These are phyloP conservation scores for Dactylorhiza incarnata DNA, from an alignment of 106 monocot genomes.

Conservation along the genomic window DNA sequence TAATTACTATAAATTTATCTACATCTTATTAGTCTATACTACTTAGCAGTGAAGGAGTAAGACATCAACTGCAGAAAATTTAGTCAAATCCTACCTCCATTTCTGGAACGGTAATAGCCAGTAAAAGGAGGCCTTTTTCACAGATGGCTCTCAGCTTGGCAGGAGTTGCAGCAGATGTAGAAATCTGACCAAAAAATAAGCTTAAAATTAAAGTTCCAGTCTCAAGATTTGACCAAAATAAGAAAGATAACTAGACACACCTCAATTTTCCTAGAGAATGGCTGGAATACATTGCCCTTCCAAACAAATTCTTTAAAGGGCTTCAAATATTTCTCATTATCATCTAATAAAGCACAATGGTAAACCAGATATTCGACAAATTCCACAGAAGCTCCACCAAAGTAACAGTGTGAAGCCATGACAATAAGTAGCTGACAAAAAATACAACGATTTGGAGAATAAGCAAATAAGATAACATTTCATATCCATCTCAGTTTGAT, in stretches of 20 bases:
- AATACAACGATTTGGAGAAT: slow-evolving; percentile 14
- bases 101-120: slow-evolving; percentile 91
- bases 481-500: background rate
- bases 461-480: background rate
- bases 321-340: slow-evolving; percentile 41
- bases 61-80: slow-evolving; percentile 1
- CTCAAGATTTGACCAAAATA: background rate
- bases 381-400: slow-evolving; percentile 61
- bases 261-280: slow-evolving; percentile 69
- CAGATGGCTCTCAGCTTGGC: slow-evolving; percentile 65
- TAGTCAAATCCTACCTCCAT: slow-evolving; percentile 62
- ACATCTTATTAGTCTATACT: background rate
- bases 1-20: background rate
- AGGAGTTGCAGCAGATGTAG: slow-evolving; percentile 37
- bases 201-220: background rate
- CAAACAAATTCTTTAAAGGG: slow-evolving; percentile 28
- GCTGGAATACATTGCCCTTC: slow-evolving; percentile 35
- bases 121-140: slow-evolving; percentile 85
- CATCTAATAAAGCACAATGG: slow-evolving; percentile 76
- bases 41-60: background rate
- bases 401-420: slow-evolving; percentile 96
- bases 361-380: slow-evolving; percentile 72
- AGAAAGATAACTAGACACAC: slow-evolving; percentile 16
- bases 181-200: slow-evolving; percentile 32
- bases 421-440: slow-evolving; percentile 80